Conservation (phyloP, 2,329 filamentous ascomycete genomes). For the Triangularia setosa region DNA sequence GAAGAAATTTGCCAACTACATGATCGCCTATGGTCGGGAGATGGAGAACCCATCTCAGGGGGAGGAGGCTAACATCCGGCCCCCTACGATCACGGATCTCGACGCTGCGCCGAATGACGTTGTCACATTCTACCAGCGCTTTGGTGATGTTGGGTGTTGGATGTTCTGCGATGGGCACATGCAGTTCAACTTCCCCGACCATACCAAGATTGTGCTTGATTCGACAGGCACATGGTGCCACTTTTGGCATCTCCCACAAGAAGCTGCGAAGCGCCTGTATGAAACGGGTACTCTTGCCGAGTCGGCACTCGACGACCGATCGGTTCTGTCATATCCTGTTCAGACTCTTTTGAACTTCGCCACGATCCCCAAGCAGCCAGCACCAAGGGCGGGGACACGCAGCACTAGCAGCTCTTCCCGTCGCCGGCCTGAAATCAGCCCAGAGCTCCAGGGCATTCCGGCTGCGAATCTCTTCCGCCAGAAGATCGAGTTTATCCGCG, state of each 20-base stretch:
- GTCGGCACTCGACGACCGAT: constrained; percentile 65
- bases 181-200: constrained; percentile 85
- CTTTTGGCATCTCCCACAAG: constrained; percentile 71
- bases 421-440: constrained; percentile 57
- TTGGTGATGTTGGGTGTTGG: constrained; percentile 79
- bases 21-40: constrained; percentile 70
- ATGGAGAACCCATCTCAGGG: constrained; percentile 48
- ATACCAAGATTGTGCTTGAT: constrained; percentile 79
- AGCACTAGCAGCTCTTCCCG: constrained; percentile 42
- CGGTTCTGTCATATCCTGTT: constrained; percentile 67
- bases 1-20: constrained; percentile 73
- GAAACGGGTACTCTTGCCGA: constrained; percentile 64
- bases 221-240: constrained; percentile 70
- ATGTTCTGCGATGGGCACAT: constrained; percentile 76
- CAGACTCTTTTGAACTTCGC: constrained; percentile 69
- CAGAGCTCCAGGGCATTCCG: constrained; percentile 60
- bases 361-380: constrained; percentile 42
- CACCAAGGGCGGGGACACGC: constrained; percentile 33
- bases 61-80: constrained; percentile 44
- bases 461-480: constrained; percentile 67
- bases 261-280: constrained; percentile 63
- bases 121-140: constrained; percentile 77
- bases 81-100: constrained; percentile 37
- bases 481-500: constrained; percentile 70
- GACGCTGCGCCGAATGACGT: constrained; percentile 51